Evolutionary conservation across 371 early-diverging fungal genomes (phyloP).

Genomic region (Chytridium lagenaria): DNA sequence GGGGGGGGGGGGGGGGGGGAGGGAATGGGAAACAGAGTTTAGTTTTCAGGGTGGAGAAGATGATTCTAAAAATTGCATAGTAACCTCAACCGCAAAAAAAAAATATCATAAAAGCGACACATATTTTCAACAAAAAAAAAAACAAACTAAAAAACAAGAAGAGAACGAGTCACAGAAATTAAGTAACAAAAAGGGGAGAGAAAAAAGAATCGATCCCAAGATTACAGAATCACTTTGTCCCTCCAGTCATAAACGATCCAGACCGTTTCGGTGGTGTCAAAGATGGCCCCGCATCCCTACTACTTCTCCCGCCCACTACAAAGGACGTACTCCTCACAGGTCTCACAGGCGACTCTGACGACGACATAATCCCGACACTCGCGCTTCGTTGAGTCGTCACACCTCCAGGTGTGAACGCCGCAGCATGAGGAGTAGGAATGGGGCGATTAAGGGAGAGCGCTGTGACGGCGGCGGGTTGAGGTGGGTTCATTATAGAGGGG

Average conservation of each 20-base stretch:
- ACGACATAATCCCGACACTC: not conserved
- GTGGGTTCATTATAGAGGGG: not conserved
- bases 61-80: too few species aligned
- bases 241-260: not conserved
- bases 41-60: too few species aligned
- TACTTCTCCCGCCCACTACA: not conserved
- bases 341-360: not conserved
- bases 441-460: not conserved
- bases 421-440: not conserved
- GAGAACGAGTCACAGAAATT: too few species aligned
- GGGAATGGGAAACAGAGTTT: too few species aligned
- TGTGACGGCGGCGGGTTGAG: not conserved
- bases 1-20: too few species aligned
- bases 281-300: not conserved
- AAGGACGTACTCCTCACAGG: constrained; percentile 2
- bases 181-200: not conserved
- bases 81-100: too few species aligned
- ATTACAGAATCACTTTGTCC: too few species aligned
- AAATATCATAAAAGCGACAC: too few species aligned
- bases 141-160: too few species aligned
- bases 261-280: constrained; percentile 12
- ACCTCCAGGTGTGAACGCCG: too few species aligned
- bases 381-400: not conserved
- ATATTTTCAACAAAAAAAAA: too few species aligned
- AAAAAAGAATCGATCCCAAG: not conserved